Evolutionary conservation across 331 rosid species (phyloP), one percentile per base, ranked within the genome.

Genomic region (Telfairia occidentalis): DNA sequence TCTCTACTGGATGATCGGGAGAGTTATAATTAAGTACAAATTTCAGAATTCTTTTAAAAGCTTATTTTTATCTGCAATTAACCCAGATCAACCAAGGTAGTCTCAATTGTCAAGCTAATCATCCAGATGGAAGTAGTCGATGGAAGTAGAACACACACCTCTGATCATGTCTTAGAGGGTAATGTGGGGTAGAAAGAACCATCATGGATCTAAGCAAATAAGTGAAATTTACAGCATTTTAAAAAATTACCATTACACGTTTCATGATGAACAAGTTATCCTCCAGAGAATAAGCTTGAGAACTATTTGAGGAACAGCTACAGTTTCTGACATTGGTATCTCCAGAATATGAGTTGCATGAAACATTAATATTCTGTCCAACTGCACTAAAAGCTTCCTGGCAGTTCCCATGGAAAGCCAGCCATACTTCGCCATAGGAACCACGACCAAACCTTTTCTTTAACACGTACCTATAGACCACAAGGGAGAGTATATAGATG

Each of bases 351-450:
- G 77, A 74, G 54, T 35, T 63, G 77, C 70, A 75, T 32, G 86
- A 77, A 60, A 45, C 73, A 13, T 79, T 80, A 32, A 69, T 74
- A 84, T 60, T 79, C 76, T 80, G 83, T 80, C 65, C 80, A 78
- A 84, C 77, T 71, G 79, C 69, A 67, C 82, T 84, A 69, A 76
- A 83, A 67, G 58, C 88, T 80, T 88, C 84, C 78, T 79, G 67
- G 83, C 96, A 91, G 71, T 91, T 86, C 96, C 96, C 88, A 73
- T 86, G 90, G 81, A 89, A 88, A 83, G 98, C 96, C 87, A 94
- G 73, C 98, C 98, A 94, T 69, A 94, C 98, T 86, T 94, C 98
- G 26, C 98, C 98, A 86, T 87, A 94, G 19, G 98, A 91, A 83
- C 98, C 97, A 77, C 92, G 97, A 70, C 92, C 98, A 82, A 91